These are phyloP conservation scores for Multifurca ochricompacta DNA, from an alignment of 768 basidiomycete species.

Conservation along the genomic window DNA sequence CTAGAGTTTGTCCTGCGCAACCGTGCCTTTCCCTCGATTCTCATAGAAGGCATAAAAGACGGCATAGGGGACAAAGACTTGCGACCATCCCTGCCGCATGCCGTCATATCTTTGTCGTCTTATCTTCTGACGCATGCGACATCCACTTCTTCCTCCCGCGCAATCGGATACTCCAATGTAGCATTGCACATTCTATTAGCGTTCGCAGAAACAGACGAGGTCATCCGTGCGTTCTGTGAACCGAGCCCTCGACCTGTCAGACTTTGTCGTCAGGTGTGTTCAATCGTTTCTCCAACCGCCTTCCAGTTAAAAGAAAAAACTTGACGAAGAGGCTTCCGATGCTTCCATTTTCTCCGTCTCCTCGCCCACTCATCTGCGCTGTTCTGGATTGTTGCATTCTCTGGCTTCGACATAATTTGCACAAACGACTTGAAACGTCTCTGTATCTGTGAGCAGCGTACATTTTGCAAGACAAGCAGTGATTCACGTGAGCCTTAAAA, in stretches of 20 bases:
- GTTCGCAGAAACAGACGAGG: constrained; percentile 41
- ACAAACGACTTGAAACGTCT: constrained; percentile 49
- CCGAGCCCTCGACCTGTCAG: constrained; percentile 37
- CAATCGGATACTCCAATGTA: constrained; percentile 55
- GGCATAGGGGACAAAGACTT: constrained; percentile 22
- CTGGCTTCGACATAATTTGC: constrained; percentile 65
- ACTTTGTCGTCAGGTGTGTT: constrained; percentile 55
- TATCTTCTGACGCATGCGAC: constrained; percentile 64
- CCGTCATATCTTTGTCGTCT: constrained; percentile 50
- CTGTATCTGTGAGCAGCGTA: constrained; percentile 44
- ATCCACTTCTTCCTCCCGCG: constrained; percentile 48
- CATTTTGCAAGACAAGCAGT: background rate
- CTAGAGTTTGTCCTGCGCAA: constrained; percentile 55
- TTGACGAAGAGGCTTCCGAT: constrained; percentile 41
- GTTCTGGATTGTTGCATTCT: constrained; percentile 61
- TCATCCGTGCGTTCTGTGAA: constrained; percentile 40
- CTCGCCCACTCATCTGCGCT: constrained; percentile 45
- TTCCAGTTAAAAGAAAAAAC: background rate
- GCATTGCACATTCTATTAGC: constrained; percentile 45
- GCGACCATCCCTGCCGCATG: constrained; percentile 36
- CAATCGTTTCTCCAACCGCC: background rate
- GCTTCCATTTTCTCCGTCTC: constrained; percentile 34
- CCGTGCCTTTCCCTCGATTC: constrained; percentile 38
- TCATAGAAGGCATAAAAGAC: constrained; percentile 33
- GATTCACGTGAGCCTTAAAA: constrained; percentile 22